Percentiles rank a stretch among this genome's conserved stretches.
Conservation (phyloP, 1,139 yeast genomes). For the Suhomyces maxii region DNA sequence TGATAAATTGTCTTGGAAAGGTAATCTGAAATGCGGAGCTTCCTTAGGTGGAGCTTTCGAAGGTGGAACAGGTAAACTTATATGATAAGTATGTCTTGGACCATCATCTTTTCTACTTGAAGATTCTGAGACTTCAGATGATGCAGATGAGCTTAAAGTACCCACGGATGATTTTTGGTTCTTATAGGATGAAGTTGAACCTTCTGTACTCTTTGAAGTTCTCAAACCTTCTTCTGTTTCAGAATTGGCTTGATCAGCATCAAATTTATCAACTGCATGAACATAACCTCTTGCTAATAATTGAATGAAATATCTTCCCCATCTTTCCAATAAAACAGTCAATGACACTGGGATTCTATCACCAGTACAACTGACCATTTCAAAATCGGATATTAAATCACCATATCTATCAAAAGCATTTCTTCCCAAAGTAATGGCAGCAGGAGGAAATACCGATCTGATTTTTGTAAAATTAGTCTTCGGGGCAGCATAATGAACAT, state of each 20-base stretch:
- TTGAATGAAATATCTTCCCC: constrained; percentile 71
- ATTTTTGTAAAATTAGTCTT: constrained; percentile 64
- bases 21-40: constrained; percentile 57
- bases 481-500: constrained; percentile 77
- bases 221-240: constrained; percentile 1
- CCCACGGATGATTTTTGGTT: constrained; percentile 5
- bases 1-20: constrained; percentile 50
- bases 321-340: constrained; percentile 61
- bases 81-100: constrained; percentile 14
- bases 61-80: constrained; percentile 26
- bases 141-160: constrained; percentile 8
- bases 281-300: constrained; percentile 64
- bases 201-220: constrained; percentile 9
- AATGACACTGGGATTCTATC: constrained; percentile 63
- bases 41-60: constrained; percentile 31
- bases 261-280: constrained; percentile 51
- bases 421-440: constrained; percentile 74
- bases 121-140: constrained; percentile 7
- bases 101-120: constrained; percentile 1
- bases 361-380: constrained; percentile 66
- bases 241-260: constrained; percentile 28
- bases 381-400: constrained; percentile 65
- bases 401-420: constrained; percentile 72
- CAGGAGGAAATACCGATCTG: constrained; percentile 68
- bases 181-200: constrained; percentile 7